Evolutionary conservation across 495 filamentous ascomycete species (phyloP).

Genomic region (Podospora fimiseda): DNA sequence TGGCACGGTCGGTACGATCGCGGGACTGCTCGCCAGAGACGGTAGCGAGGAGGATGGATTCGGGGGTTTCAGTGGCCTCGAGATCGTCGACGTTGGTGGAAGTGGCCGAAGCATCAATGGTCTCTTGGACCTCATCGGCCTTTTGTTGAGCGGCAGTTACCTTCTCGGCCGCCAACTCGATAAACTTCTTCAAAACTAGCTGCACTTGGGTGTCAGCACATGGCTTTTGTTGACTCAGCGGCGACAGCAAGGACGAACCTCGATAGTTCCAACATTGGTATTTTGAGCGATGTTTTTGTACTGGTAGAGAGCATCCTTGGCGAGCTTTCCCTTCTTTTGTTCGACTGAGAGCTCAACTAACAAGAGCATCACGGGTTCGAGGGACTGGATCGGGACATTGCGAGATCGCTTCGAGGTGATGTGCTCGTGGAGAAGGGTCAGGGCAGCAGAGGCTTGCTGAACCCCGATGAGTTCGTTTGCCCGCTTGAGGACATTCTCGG

Average conservation of each 20-base stretch:
- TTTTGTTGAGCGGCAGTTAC: slow-evolving; percentile 93
- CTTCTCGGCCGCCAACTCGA: slow-evolving; percentile 92
- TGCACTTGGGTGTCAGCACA: slow-evolving; percentile 31
- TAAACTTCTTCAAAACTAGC: slow-evolving; percentile 93
- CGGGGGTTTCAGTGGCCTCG: slow-evolving; percentile 93
- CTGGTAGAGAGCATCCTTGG: slow-evolving; percentile 97
- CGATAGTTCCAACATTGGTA: slow-evolving; percentile 96
- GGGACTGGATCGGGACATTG: slow-evolving; percentile 91
- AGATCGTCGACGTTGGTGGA: slow-evolving; percentile 77
- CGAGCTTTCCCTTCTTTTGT: slow-evolving; percentile 91
- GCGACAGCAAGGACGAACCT: slow-evolving; percentile 45
- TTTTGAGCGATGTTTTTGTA: slow-evolving; percentile 99
- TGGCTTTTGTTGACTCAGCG: slow-evolving; percentile 1
- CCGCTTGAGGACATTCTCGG: slow-evolving; percentile 98
- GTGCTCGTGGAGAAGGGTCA: slow-evolving; percentile 96
- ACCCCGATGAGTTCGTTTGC: slow-evolving; percentile 98
- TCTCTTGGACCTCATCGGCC: slow-evolving; percentile 89
- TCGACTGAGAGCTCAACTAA: slow-evolving; percentile 96
- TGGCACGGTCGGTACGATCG: slow-evolving; percentile 93
- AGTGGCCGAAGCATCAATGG: slow-evolving; percentile 64
- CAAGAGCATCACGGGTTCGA: slow-evolving; percentile 97
- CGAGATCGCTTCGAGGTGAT: slow-evolving; percentile 95
- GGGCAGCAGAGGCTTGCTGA: slow-evolving; percentile 82
- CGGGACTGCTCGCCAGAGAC: slow-evolving; percentile 96
- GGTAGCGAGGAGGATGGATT: slow-evolving; percentile 94